phyloP scores from a whole-genome alignment of 164 flowering plant genomes.

The Tetracentron sinense region DNA sequence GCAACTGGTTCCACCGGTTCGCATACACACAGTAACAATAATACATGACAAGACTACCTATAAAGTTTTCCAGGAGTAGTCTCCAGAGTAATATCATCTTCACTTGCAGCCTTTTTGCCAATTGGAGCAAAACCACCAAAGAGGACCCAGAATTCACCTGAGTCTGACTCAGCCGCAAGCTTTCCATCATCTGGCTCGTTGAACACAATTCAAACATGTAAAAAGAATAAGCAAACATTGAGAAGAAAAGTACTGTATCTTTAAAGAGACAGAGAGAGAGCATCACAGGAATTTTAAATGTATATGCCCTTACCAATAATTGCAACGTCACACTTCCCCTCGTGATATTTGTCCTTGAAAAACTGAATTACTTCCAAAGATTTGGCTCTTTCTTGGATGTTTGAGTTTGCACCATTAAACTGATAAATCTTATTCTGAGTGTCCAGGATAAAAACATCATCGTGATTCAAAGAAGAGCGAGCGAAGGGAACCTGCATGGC shows the following conservation, averaged over 20 bases:
- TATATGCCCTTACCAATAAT: constrained; percentile 66
- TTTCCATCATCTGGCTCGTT: constrained; percentile 82
- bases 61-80: constrained; percentile 72
- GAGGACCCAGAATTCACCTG: constrained; percentile 97
- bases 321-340: constrained; percentile 89
- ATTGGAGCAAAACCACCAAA: constrained; percentile 99
- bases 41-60: constrained; percentile 42
- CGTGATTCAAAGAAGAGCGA: constrained; percentile 93
- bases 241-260: not conserved
- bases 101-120: constrained; percentile 72
- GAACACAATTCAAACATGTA: constrained; percentile 10
- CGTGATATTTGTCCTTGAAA: constrained; percentile 90
- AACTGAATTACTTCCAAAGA: constrained; percentile 95
- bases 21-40: not conserved
- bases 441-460: constrained; percentile 96
- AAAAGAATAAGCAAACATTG: not conserved
- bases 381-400: constrained; percentile 97
- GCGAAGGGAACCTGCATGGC: constrained; percentile 82
- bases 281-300: not conserved
- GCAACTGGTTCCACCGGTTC: not conserved
- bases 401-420: constrained; percentile 98
- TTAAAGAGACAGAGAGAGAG: not conserved
- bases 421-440: constrained; percentile 86
- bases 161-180: constrained; percentile 83
- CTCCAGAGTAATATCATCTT: constrained; percentile 86